phyloP scores from a whole-genome alignment of 805 yeast species.

The Hermanozyma aechmeae region DNA sequence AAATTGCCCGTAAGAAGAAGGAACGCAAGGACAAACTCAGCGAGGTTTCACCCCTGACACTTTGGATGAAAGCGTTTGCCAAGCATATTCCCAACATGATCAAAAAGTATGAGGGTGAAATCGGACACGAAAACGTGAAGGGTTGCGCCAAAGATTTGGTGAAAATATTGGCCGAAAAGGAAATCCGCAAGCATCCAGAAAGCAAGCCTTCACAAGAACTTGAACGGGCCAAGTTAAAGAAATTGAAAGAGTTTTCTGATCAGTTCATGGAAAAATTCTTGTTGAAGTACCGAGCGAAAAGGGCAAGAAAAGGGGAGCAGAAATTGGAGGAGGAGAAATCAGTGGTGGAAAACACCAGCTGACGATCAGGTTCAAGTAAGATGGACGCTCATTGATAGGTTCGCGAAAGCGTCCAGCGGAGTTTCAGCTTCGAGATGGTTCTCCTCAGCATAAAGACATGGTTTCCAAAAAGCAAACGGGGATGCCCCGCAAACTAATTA shows the following conservation, averaged over 20 bases:
- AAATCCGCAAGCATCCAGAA: slow-evolving; percentile 38
- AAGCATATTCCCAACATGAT: slow-evolving; percentile 70
- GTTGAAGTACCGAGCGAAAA: slow-evolving; percentile 35
- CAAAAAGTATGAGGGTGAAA: slow-evolving; percentile 51
- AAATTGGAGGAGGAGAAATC: no score
- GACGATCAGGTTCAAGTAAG: no score
- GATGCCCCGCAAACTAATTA: no score
- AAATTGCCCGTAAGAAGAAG: slow-evolving; percentile 6
- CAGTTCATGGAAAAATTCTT: slow-evolving; percentile 61
- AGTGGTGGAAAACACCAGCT: no score
- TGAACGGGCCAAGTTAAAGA: slow-evolving; percentile 54
- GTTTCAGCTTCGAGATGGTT: no score
- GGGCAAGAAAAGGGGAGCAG: no score
- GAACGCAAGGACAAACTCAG: slow-evolving; percentile 1
- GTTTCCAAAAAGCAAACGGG: no score
- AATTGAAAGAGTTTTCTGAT: slow-evolving; percentile 56
- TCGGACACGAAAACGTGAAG: slow-evolving; percentile 69
- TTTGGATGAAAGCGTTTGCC: slow-evolving; percentile 53
- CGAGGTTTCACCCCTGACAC: slow-evolving; percentile 11
- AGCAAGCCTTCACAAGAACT: slow-evolving; percentile 45
- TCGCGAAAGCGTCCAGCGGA: no score
- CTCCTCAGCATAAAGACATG: no score
- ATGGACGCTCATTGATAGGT: no score
- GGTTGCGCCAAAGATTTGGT: slow-evolving; percentile 75
- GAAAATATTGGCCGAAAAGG: slow-evolving; percentile 58